These are phyloP conservation scores for Lecanicillium sp. DNA, from an alignment of 2,329 filamentous ascomycete species.

Conservation along the genomic window DNA sequence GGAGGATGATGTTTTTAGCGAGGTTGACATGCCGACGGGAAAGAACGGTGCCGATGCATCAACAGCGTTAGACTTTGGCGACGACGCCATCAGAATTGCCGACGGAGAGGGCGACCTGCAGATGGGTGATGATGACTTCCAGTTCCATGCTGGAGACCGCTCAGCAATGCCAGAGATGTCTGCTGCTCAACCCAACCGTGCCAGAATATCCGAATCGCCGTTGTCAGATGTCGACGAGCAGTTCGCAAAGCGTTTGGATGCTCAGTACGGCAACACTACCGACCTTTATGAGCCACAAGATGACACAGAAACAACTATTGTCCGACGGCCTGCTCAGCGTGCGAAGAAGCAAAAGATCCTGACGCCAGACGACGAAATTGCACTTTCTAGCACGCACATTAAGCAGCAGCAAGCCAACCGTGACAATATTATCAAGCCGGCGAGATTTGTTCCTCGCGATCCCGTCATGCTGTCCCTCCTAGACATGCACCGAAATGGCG, in stretches of 20 bases:
- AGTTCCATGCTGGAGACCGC: slow-evolving; percentile 52
- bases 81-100: slow-evolving; percentile 49
- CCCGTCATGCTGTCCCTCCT: slow-evolving; percentile 79
- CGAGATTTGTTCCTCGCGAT: slow-evolving; percentile 78
- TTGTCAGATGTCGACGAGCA: slow-evolving; percentile 62
- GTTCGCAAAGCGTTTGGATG: slow-evolving; percentile 50
- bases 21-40: slow-evolving; percentile 49
- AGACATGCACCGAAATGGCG: slow-evolving; percentile 85
- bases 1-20: slow-evolving; percentile 63
- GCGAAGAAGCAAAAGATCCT: slow-evolving; percentile 72
- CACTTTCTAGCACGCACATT: slow-evolving; percentile 68
- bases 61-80: slow-evolving; percentile 43
- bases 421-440: slow-evolving; percentile 75
- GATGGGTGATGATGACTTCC: slow-evolving; percentile 59
- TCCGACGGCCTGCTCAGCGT: slow-evolving; percentile 63
- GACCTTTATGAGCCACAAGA: slow-evolving; percentile 56
- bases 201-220: slow-evolving; percentile 60
- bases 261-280: slow-evolving; percentile 46
- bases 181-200: slow-evolving; percentile 41
- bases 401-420: slow-evolving; percentile 80
- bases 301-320: slow-evolving; percentile 48
- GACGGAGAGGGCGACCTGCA: slow-evolving; percentile 54
- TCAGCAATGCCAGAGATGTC: slow-evolving; percentile 45
- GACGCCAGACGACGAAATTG: slow-evolving; percentile 71
- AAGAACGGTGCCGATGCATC: slow-evolving; percentile 50